Conservation (phyloP, 352 stramenopile genomes). For the Phytophthora sp. region DNA sequence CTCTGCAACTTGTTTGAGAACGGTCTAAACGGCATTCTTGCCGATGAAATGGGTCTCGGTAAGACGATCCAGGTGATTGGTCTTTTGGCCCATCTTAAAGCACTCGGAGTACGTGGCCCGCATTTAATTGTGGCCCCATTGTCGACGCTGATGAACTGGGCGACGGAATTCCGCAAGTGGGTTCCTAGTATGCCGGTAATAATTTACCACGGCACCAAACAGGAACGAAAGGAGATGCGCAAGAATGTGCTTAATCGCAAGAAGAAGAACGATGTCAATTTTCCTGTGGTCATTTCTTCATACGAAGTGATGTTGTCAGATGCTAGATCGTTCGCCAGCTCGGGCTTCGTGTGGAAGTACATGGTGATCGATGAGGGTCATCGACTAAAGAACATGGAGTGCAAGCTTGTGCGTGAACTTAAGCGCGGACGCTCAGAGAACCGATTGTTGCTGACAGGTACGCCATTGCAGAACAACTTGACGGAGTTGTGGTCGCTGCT, state of each 20-base stretch:
- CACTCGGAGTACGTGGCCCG: conserved; percentile 90
- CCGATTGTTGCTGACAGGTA: conserved; percentile 95
- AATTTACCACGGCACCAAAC: conserved; percentile 96
- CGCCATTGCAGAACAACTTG: conserved; percentile 98
- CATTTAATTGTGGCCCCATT: conserved; percentile 98
- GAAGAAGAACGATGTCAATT: conserved; percentile 65
- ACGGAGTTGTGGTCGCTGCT: conserved; percentile 98
- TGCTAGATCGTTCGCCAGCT: conserved; percentile 56
- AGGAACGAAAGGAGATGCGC: conserved; percentile 55
- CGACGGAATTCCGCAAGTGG: conserved; percentile 89
- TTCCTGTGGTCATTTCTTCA: conserved; percentile 88
- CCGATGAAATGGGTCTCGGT: conserved; percentile 90
- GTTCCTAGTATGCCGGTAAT: conserved; percentile 93
- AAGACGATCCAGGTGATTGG: conserved; percentile 94
- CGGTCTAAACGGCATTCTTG: conserved; percentile 93
- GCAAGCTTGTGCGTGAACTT: conserved; percentile 93
- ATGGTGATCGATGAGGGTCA: conserved; percentile 99
- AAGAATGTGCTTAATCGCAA: conserved; percentile 55
- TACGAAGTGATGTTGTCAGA: conserved; percentile 90
- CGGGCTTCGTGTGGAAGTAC: conserved; percentile 92
- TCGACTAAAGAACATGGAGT: conserved; percentile 98
- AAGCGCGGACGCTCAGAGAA: conserved; percentile 94
- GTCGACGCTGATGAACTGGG: conserved; percentile 98
- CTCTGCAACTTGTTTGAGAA: conserved; percentile 98
- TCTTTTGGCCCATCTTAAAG: conserved; percentile 94